Percentiles rank a stretch among this genome's conserved stretches.
Conservation (phyloP, 352 stramenopile genomes). For the Phytophthora rubi region DNA sequence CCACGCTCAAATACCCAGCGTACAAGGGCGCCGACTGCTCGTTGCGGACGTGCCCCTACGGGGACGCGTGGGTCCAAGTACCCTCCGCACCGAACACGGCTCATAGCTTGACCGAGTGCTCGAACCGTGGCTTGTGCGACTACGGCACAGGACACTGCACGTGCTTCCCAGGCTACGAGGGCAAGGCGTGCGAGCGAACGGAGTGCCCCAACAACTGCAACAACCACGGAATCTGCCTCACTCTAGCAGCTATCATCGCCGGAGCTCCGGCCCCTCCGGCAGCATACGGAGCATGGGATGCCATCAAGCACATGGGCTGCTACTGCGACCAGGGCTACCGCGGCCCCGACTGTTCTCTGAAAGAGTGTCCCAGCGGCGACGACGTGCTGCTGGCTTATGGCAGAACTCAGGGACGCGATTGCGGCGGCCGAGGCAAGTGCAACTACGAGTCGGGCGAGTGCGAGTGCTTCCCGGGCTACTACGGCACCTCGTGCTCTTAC, state of each 20-base stretch:
- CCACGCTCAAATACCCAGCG: constrained; percentile 49
- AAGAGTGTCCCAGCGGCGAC: constrained; percentile 92
- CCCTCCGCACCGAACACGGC: constrained; percentile 69
- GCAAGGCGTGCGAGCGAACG: constrained; percentile 91
- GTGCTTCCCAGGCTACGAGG: constrained; percentile 91
- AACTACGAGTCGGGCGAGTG: constrained; percentile 94
- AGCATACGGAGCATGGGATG: constrained; percentile 89
- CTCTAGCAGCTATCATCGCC: constrained; percentile 84
- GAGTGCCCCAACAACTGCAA: constrained; percentile 97
- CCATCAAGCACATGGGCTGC: constrained; percentile 94
- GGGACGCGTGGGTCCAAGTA: constrained; percentile 67
- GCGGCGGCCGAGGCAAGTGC: constrained; percentile 95
- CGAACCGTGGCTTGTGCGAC: constrained; percentile 94
- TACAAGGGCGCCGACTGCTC: constrained; percentile 84
- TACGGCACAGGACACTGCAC: constrained; percentile 89
- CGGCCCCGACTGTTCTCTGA: constrained; percentile 95
- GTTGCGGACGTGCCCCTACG: constrained; percentile 76
- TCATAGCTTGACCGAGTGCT: constrained; percentile 92
- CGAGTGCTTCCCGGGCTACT: constrained; percentile 95
- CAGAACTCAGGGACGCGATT: constrained; percentile 80
- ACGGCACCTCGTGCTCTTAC: constrained; percentile 91
- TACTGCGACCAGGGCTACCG: constrained; percentile 95
- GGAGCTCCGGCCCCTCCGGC: constrained; percentile 9
- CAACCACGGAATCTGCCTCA: constrained; percentile 93
- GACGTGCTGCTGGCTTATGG: constrained; percentile 93